Base-by-base conservation (phyloP, 2,329 filamentous ascomycete species). In the Ophiognomonia clavigignenti-juglandacearum region DNA sequence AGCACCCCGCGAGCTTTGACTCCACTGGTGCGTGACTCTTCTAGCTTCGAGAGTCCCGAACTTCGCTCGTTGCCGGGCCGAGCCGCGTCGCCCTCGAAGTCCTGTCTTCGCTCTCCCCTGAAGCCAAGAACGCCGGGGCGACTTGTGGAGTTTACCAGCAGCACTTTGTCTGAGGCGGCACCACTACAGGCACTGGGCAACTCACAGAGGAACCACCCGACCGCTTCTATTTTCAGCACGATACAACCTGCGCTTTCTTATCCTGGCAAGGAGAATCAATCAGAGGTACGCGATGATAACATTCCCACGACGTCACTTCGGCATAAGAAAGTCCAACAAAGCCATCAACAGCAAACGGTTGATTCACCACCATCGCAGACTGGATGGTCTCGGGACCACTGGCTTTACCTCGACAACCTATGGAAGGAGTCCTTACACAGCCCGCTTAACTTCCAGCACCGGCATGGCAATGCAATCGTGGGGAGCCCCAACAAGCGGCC, bases 61-160 rank as follows among this genome's bases (percentile, higher is more conserved):
- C 68, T 76, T 19, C 71, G 72, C 6, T 72, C 74, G 2, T 63
- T 73, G 4, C 76, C 77, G 11, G 67, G 72, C 43, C 72, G 68
- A 50, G 67, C 71, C n/a, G 70, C 72, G 4, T 81, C 77, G 1
- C 78, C 78, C 0, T 67, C 62, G 8, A 82, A 82, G 57, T 82
- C 78, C 1, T 76, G 70, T 53, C 61, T 82, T 20, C 72, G 78
- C 16, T 79, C 78, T 4, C 75, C 77, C 0, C 58, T 78, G 16
- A 82, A 82, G 56, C 72, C 75, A 4, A 78, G 72, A 51, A 80
- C 75, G 2, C 76, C 75, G 1, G 78, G 78, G 4, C 72, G 75
- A 0, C 74, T 81, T 1, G 78, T 82, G 13, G 76, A 78, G 48
- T 82, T 81, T 53, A 74, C 73, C 1, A 74, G 70, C 59, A 75